These are phyloP conservation scores for Schoenoplectus tabernaemontani DNA, from an alignment of 202 grass and related monocot species.

Conservation along the genomic window DNA sequence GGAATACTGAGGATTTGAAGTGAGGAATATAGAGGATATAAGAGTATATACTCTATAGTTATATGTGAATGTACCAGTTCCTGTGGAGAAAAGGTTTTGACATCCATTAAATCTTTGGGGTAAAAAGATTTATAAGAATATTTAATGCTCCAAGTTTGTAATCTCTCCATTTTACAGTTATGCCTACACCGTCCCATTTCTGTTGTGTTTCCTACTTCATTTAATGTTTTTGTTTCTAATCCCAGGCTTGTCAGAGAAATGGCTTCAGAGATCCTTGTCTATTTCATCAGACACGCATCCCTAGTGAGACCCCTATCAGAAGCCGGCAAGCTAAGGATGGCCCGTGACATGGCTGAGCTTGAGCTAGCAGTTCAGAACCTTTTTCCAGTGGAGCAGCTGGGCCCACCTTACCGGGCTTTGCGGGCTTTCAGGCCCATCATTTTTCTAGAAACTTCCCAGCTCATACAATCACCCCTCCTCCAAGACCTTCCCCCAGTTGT, in stretches of 20 bases:
- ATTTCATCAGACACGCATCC: constrained; percentile 92
- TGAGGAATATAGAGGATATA: not conserved
- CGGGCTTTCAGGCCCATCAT: constrained; percentile 76
- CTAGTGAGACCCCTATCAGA: constrained; percentile 89
- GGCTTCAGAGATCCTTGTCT: constrained; percentile 79
- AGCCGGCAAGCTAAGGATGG: constrained; percentile 86
- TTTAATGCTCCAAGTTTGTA: not conserved
- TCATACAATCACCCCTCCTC: constrained; percentile 59
- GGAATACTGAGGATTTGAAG: not conserved
- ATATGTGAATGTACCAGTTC: not conserved
- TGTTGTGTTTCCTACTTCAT: not conserved
- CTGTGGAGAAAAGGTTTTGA: not conserved
- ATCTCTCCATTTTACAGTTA: not conserved
- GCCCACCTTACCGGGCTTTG: constrained; percentile 65
- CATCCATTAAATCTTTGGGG: not conserved
- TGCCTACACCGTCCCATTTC: not conserved
- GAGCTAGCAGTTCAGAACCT: constrained; percentile 91
- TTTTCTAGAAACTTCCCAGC: constrained; percentile 89
- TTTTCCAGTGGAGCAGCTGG: constrained; percentile 91
- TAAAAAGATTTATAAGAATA: not conserved
- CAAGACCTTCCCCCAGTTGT: constrained; percentile 65
- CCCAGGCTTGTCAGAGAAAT: constrained; percentile 66
- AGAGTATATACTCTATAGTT: not conserved
- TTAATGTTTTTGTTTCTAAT: not conserved
- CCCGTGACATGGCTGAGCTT: constrained; percentile 85